These are phyloP conservation scores for Cryptosporidium canis DNA, from an alignment of 169 alveolate species.

Conservation along the genomic window DNA sequence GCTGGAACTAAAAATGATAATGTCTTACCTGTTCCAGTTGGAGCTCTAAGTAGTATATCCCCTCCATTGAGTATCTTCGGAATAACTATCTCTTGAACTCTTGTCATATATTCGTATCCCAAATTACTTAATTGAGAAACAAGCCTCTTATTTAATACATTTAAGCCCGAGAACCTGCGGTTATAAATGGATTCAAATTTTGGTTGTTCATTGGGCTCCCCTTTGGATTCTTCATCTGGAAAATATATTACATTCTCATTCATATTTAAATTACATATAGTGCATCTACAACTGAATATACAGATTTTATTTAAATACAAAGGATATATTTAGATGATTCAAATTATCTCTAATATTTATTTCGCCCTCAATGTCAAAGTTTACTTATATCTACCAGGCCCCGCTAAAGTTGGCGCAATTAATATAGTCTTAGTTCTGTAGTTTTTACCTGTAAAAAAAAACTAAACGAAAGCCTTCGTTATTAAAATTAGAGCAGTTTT, in stretches of 20 bases:
- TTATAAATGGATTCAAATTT: constrained; percentile 60
- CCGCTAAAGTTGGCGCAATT: background rate
- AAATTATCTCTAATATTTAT: background rate
- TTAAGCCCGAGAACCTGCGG: constrained; percentile 66
- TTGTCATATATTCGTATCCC: constrained; percentile 85
- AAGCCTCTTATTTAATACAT: constrained; percentile 34
- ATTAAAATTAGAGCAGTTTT: too few species aligned
- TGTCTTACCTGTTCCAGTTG: constrained; percentile 98
- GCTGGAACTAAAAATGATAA: constrained; percentile 94
- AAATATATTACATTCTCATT: constrained; percentile 19
- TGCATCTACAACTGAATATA: background rate
- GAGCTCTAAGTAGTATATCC: constrained; percentile 92
- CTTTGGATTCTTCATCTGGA: constrained; percentile 25
- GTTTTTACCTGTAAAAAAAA: too few species aligned
- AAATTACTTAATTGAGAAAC: constrained; percentile 54
- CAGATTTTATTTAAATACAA: background rate
- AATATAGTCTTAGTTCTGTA: background rate
- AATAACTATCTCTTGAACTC: constrained; percentile 89
- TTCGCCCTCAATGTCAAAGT: background rate
- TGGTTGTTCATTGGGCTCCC: background rate
- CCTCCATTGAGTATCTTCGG: constrained; percentile 89
- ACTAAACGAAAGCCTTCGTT: too few species aligned
- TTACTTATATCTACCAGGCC: background rate
- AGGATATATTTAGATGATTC: background rate
- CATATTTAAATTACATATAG: background rate